Evolutionary conservation across 1,139 yeast species (phyloP).

Genomic region (Diutina sp.): DNA sequence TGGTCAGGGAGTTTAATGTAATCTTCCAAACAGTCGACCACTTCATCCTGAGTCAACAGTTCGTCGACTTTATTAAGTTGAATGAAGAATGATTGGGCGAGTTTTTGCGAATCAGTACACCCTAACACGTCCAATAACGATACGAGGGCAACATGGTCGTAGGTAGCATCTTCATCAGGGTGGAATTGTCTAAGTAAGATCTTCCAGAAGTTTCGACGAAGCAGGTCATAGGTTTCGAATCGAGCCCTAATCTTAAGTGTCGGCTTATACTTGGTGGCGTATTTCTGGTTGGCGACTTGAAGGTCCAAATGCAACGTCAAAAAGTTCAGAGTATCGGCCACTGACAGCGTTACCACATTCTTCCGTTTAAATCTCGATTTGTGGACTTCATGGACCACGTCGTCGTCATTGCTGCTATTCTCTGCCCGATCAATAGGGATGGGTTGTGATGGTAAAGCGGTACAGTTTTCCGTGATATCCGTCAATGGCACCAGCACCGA

Average conservation of each 20-base stretch:
- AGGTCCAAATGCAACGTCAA: constrained; percentile 28
- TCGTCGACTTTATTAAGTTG: constrained; percentile 37
- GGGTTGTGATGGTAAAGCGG: neutral
- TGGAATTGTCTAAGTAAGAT: constrained; percentile 44
- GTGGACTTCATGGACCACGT: constrained; percentile 14
- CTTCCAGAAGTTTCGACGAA: constrained; percentile 63
- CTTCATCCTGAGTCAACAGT: constrained; percentile 40
- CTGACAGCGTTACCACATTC: constrained; percentile 14
- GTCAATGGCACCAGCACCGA: constrained; percentile 38
- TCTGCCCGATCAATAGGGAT: neutral
- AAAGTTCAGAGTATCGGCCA: constrained; percentile 30
- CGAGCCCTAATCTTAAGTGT: constrained; percentile 46
- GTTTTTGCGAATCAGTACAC: constrained; percentile 36
- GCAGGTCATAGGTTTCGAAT: constrained; percentile 52
- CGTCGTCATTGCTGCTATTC: constrained; percentile 15
- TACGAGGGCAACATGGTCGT: constrained; percentile 43
- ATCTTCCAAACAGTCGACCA: constrained; percentile 40
- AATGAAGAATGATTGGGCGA: constrained; percentile 32
- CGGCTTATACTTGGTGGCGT: constrained; percentile 35
- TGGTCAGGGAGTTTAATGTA: constrained; percentile 14
- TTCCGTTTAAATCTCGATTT: constrained; percentile 17
- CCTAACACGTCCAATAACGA: constrained; percentile 54
- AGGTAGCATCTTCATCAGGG: constrained; percentile 11
- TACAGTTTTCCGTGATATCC: constrained; percentile 28
- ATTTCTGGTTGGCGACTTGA: constrained; percentile 19